phyloP scores from a whole-genome alignment of 177 flowering plant species.

The Vitis hybrid region DNA sequence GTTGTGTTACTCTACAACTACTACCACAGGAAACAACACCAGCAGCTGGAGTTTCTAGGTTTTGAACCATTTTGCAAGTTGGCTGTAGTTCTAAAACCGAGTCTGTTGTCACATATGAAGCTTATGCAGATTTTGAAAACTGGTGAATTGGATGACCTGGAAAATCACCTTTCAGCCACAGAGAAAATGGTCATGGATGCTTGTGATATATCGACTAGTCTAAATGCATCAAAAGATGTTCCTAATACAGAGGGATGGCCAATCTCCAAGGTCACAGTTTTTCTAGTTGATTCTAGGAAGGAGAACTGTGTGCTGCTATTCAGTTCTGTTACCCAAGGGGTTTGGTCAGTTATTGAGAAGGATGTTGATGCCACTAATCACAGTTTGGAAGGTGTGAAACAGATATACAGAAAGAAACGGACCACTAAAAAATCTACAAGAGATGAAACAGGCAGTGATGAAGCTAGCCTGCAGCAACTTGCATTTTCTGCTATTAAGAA shows the following conservation, averaged over 20 bases:
- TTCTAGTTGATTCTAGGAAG: constrained; percentile 57
- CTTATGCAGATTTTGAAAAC: constrained; percentile 30
- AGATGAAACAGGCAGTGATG: constrained; percentile 26
- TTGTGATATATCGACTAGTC: constrained; percentile 48
- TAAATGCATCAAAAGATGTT: constrained; percentile 52
- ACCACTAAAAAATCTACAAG: constrained; percentile 17
- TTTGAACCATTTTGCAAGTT: constrained; percentile 72
- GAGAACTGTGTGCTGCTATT: constrained; percentile 60
- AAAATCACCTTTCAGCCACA: constrained; percentile 47
- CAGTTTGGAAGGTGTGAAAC: constrained; percentile 18
- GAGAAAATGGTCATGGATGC: constrained; percentile 71
- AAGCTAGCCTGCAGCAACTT: constrained; percentile 34
- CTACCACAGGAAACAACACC: constrained; percentile 69
- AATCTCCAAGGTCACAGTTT: constrained; percentile 58
- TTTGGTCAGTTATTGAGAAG: constrained; percentile 81
- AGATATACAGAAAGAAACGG: constrained; percentile 28
- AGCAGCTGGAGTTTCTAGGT: constrained; percentile 46
- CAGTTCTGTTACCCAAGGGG: constrained; percentile 53
- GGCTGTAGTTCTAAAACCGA: constrained; percentile 54
- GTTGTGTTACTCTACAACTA: constrained; percentile 90
- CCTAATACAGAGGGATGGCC: constrained; percentile 61
- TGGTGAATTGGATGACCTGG: constrained; percentile 26
- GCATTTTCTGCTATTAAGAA: constrained; percentile 72
- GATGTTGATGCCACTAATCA: constrained; percentile 22
- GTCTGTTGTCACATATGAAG: constrained; percentile 48